Evolutionary conservation across 2,329 filamentous ascomycete genomes (phyloP).

Genomic region (Tolypocladium nubicola): DNA sequence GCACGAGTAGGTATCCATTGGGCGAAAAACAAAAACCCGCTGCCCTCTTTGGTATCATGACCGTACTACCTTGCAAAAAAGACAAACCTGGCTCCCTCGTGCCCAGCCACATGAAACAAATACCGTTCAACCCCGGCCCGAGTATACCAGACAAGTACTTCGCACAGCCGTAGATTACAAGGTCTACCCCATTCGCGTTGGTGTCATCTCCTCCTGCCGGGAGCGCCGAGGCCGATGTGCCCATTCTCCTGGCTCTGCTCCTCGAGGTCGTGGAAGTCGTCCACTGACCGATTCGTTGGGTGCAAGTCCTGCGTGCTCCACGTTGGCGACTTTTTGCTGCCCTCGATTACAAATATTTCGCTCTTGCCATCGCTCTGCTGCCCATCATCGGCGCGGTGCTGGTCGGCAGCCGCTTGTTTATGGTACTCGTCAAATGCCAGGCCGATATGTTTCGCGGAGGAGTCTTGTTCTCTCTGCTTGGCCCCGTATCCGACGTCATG

Average conservation of each 20-base stretch:
- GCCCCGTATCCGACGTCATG: constrained; percentile 12
- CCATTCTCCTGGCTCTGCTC: constrained; percentile 17
- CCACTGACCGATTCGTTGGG: constrained; percentile 12
- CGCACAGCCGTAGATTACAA: background rate
- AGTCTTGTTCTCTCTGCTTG: constrained; percentile 2
- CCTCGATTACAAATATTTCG: constrained; percentile 26
- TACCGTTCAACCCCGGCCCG: background rate
- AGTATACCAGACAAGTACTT: background rate
- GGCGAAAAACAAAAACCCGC: background rate
- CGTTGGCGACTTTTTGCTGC: constrained; percentile 12
- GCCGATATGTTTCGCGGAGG: constrained; percentile 3
- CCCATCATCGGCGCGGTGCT: constrained; percentile 1
- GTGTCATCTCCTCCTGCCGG: background rate
- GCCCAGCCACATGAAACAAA: background rate
- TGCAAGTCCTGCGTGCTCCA: constrained; percentile 11
- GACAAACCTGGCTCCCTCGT: background rate
- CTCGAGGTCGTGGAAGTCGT: constrained; percentile 20
- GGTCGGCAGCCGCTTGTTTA: background rate
- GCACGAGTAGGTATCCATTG: no score
- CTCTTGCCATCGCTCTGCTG: constrained; percentile 16
- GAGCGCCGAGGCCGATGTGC: constrained; percentile 4
- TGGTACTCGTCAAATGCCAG: constrained; percentile 11
- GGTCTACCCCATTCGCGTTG: background rate
- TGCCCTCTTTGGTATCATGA: background rate
- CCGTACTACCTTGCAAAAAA: background rate